phyloP scores from a whole-genome alignment of 805 yeast species.

The Ogataea methanolica region DNA sequence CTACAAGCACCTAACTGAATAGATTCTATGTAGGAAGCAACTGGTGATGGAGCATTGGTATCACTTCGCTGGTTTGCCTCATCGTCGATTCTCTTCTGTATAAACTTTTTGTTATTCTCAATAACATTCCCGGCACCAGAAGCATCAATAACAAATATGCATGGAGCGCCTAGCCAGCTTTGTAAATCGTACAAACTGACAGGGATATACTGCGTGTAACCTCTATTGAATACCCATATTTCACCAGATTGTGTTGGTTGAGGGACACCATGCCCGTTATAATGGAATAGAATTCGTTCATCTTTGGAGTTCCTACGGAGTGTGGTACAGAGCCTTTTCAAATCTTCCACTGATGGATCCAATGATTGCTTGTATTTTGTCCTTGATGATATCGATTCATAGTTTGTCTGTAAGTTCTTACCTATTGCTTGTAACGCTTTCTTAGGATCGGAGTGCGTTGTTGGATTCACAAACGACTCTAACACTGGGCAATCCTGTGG shows the following conservation, averaged over 20 bases:
- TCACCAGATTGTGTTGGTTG: slow-evolving; percentile 95
- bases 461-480: slow-evolving; percentile 94
- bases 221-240: slow-evolving; percentile 96
- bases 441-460: slow-evolving; percentile 73
- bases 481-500: slow-evolving; percentile 89
- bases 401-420: slow-evolving; percentile 79
- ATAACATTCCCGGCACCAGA: slow-evolving; percentile 92
- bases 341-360: slow-evolving; percentile 95
- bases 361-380: slow-evolving; percentile 86
- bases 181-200: slow-evolving; percentile 92
- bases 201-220: slow-evolving; percentile 96
- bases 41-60: slow-evolving; percentile 51
- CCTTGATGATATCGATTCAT: slow-evolving; percentile 81
- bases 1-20: slow-evolving; percentile 92
- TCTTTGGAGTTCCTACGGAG: slow-evolving; percentile 88
- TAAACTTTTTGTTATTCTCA: slow-evolving; percentile 82
- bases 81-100: slow-evolving; percentile 83
- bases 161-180: slow-evolving; percentile 97
- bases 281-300: slow-evolving; percentile 88
- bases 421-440: slow-evolving; percentile 92
- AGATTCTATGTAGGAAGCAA: slow-evolving; percentile 72
- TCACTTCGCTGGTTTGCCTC: slow-evolving; percentile 63
- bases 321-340: slow-evolving; percentile 85
- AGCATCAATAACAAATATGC: slow-evolving; percentile 91
- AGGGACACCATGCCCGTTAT: slow-evolving; percentile 98